Percentiles rank a stretch among this genome's conserved stretches.
Evolutionary conservation across 345 rosid species (phyloP).

Genomic region (Chamaenerion angustifolium): DNA sequence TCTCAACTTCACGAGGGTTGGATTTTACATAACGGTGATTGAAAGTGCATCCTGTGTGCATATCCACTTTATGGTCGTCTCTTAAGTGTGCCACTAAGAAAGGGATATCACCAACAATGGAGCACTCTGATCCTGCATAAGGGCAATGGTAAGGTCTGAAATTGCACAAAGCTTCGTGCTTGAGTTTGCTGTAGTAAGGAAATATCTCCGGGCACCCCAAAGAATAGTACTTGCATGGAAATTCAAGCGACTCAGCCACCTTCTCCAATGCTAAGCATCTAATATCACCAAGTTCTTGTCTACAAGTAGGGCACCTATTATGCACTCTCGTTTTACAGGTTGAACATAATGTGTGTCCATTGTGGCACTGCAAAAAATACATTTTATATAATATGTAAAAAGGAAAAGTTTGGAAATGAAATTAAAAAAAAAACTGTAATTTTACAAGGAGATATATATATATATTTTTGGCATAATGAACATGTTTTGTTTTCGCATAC

Average conservation of each 20-base stretch:
- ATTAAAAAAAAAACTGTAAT: no score
- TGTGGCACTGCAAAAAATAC: constrained; percentile 29
- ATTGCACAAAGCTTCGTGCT: constrained; percentile 36
- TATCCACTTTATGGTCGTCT: constrained; percentile 43
- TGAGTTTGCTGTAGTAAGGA: constrained; percentile 39
- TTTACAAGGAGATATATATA: no score
- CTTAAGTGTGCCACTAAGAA: constrained; percentile 34
- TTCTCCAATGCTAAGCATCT: constrained; percentile 43
- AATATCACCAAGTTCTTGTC: constrained; percentile 45
- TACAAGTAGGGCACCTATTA: constrained; percentile 41
- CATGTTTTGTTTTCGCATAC: no score
- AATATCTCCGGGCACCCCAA: constrained; percentile 42
- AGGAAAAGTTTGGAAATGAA: neutral
- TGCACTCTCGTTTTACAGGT: constrained; percentile 40
- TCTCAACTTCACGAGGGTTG: constrained; percentile 45
- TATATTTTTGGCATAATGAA: no score
- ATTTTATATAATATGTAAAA: neutral
- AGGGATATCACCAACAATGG: constrained; percentile 31
- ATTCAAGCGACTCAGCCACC: constrained; percentile 37
- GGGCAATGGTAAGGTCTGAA: constrained; percentile 45
- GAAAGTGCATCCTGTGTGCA: constrained; percentile 40
- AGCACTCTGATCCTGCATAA: constrained; percentile 40
- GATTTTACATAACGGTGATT: constrained; percentile 44
- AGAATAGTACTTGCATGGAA: constrained; percentile 33
- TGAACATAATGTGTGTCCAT: constrained; percentile 40